Conservation (phyloP, 805 yeast species). For the Spencermartinsiella europaea region DNA sequence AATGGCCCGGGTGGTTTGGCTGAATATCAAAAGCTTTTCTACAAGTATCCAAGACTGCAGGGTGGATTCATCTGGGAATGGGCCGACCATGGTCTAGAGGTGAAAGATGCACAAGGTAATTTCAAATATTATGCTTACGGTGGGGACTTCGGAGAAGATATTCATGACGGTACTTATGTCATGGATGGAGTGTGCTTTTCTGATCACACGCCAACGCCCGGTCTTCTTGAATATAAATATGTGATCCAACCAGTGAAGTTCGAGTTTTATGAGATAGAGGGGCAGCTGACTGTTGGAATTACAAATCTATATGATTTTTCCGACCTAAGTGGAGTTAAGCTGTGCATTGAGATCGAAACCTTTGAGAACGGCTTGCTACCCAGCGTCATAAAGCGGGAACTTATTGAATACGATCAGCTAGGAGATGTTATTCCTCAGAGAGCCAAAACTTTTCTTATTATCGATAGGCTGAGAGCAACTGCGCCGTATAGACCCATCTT, state of each 20-base stretch:
- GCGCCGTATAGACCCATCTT: too few species aligned
- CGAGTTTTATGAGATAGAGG: slow-evolving; percentile 2
- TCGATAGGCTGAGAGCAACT: too few species aligned
- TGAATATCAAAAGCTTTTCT: slow-evolving; percentile 33
- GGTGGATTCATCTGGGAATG: slow-evolving; percentile 40
- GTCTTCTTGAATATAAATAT: slow-evolving; percentile 31
- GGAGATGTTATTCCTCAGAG: too few species aligned
- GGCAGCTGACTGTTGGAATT: slow-evolving; percentile 4
- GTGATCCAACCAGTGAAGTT: slow-evolving; percentile 31
- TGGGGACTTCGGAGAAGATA: slow-evolving; percentile 35
- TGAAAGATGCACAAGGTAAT: slow-evolving; percentile 12
- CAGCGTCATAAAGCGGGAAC: slow-evolving; percentile 3
- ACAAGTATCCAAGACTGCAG: slow-evolving; percentile 28
- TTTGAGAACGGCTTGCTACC: slow-evolving; percentile 2
- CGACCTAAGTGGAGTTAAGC: slow-evolving; percentile 1
- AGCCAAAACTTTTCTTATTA: too few species aligned
- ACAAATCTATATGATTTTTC: slow-evolving; percentile 12
- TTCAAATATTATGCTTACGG: slow-evolving; percentile 29
- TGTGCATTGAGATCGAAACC: slow-evolving; percentile 1
- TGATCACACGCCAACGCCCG: slow-evolving; percentile 34
- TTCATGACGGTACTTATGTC: slow-evolving; percentile 35
- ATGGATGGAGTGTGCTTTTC: slow-evolving; percentile 35
- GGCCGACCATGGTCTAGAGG: slow-evolving; percentile 34
- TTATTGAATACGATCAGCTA: background rate
- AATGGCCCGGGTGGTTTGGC: slow-evolving; percentile 34